Conservation (phyloP, 2,329 filamentous ascomycete species). For the Xylaria digitata region DNA sequence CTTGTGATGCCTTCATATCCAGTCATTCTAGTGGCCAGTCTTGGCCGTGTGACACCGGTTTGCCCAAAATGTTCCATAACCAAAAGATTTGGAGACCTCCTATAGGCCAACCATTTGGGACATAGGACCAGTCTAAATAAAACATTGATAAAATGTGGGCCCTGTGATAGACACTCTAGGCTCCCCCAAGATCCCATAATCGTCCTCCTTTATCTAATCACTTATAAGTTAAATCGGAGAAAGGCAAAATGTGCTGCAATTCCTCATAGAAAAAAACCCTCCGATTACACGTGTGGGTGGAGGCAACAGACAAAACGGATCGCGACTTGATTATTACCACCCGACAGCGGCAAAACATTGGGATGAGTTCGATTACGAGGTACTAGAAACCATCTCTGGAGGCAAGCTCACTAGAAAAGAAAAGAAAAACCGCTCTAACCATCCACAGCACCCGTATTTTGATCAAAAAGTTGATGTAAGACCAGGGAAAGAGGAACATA, state of each 20-base stretch:
- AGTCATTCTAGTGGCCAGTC: too few relatives aligned
- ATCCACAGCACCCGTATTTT: background rate
- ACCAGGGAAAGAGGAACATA: background rate
- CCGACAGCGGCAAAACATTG: background rate
- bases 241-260: background rate
- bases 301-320: background rate
- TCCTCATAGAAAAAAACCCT: background rate
- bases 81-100: too few relatives aligned
- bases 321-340: background rate
- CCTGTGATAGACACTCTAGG: too few relatives aligned
- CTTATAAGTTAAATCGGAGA: background rate
- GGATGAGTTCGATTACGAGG: background rate
- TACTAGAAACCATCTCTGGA: background rate
- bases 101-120: too few relatives aligned
- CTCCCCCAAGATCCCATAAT: too few relatives aligned
- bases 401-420: background rate
- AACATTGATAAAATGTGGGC: too few relatives aligned
- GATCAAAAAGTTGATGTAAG: background rate
- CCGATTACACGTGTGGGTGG: background rate
- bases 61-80: too few relatives aligned
- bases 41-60: too few relatives aligned
- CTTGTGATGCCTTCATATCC: too few relatives aligned
- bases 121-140: too few relatives aligned
- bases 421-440: background rate
- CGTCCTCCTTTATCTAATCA: too few relatives aligned